Evolutionary conservation across 148 eudicot species (phyloP).

Genomic region (Persicaria tinctoria): DNA sequence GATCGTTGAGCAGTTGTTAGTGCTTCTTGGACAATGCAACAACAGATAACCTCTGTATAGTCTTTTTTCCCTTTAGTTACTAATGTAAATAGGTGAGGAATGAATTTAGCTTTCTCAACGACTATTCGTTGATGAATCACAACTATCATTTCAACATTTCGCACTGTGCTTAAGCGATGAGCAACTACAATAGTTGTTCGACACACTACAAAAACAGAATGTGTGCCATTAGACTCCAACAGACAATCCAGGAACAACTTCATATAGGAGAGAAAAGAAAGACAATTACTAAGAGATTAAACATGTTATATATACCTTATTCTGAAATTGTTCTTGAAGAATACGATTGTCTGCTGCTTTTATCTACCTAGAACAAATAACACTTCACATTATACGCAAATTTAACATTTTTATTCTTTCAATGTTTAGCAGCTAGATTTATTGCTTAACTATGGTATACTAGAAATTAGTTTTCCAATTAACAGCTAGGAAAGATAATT

Average conservation of each 20-base stretch:
- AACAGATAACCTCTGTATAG: too few relatives aligned
- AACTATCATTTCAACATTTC: too few relatives aligned
- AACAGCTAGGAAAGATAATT: too few relatives aligned
- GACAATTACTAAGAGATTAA: background rate
- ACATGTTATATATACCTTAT: constrained; percentile 37
- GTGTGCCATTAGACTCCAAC: background rate
- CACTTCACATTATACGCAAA: constrained; percentile 5
- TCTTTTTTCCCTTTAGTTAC: too few relatives aligned
- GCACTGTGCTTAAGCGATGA: too few relatives aligned
- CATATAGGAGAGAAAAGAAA: background rate
- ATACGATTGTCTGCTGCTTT: constrained; percentile 55
- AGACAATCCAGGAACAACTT: background rate
- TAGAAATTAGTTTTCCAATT: background rate
- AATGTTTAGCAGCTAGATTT: background rate
- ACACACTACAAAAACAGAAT: constrained; percentile 32
- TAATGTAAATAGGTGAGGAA: too few relatives aligned
- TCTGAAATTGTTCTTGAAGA: constrained; percentile 57
- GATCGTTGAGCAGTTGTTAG: too few relatives aligned
- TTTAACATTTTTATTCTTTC: background rate
- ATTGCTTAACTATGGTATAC: background rate
- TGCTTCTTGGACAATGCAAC: too few relatives aligned
- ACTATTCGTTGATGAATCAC: too few relatives aligned
- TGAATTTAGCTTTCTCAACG: too few relatives aligned
- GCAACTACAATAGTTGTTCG: constrained; percentile 14
- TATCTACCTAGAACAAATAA: constrained; percentile 27